Base-by-base conservation (phyloP, 1,284 basidiomycete species). In the Cryptococcus wingfieldii region DNA sequence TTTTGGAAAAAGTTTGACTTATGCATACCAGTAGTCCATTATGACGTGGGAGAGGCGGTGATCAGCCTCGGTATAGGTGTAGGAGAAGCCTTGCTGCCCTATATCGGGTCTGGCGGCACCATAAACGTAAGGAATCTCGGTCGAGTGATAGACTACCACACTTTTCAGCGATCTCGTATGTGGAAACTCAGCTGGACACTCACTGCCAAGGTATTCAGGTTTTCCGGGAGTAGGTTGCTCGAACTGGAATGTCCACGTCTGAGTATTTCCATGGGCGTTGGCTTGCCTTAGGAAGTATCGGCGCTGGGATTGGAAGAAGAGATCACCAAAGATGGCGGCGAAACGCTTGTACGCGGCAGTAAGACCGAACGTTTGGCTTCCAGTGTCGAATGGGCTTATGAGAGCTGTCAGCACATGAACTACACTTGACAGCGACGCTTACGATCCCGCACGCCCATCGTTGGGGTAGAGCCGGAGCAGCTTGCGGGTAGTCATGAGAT, bases 171-270 rank as follows among this genome's bases (percentile, higher is more conserved):
- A 18, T 44, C 42, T 8, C 14, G 14, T 19, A 42, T 34, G 31
- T 8, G 31, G 1, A 10, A 10, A 6, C 31, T 34, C 31, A 34
- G 31, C 31, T 34, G 7, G 31, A 49, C 5, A 65, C 67, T 57
- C 45, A 68, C 66, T 55, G 28, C 71, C 72, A 1, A 48, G 28
- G 23, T 51, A 44, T 0, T 39, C 44, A 23, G 59, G 51, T 18
- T n/a, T 10, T 27, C 28, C 56, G 2, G 67, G 64, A 10, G 54
- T 45, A 10, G 39, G 39, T 27, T 65, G 65, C 50, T 65, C 61
- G 43, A 73, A 71, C 16, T 61, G 58, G 55, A 72, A 73, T 6
- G 66, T 60, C 71, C 71, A 73, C 3, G 66, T 69, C 43, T 65
- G 44, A 39, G 55, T 56, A 6, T 61, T 46, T 14, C 66, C 66